phyloP scores from a whole-genome alignment of 106 monocot genomes.

The Dendrobium catenatum region DNA sequence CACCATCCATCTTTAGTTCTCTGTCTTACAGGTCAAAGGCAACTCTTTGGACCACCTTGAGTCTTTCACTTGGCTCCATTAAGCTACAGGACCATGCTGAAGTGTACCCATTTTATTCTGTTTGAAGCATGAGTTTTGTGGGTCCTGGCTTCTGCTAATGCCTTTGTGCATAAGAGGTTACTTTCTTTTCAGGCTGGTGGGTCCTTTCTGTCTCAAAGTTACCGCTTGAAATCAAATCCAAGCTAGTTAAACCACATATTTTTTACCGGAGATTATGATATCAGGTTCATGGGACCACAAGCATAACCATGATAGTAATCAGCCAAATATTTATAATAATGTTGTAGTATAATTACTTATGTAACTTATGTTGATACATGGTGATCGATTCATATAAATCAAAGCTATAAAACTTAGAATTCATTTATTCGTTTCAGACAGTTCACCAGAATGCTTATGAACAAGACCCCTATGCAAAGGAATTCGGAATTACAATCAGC shows the following conservation, averaged over 20 bases:
- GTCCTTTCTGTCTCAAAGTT: neutral
- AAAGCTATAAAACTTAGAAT: neutral
- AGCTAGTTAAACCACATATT: neutral
- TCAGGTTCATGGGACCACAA: neutral
- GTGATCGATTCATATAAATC: neutral
- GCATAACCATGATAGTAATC: neutral
- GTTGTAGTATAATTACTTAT: neutral
- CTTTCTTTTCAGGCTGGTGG: neutral
- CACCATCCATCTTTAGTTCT: neutral
- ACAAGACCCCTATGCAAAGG: constrained; percentile 79
- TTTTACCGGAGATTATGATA: neutral
- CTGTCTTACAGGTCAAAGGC: constrained; percentile 4
- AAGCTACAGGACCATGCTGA: no score
- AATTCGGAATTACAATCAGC: constrained; percentile 76
- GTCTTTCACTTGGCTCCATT: neutral
- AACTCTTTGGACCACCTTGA: neutral
- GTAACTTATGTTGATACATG: neutral
- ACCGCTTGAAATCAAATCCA: neutral
- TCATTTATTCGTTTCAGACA: constrained; percentile 34
- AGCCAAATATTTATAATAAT: neutral
- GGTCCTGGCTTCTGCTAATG: constrained; percentile 2
- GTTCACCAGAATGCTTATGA: constrained; percentile 74
- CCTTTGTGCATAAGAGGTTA: neutral
- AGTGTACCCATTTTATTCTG: no score
- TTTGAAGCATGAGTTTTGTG: constrained; percentile 1